These are phyloP conservation scores for Pyrenochaeta sp. DNA, from an alignment of 2,329 filamentous ascomycete genomes.

Conservation along the genomic window DNA sequence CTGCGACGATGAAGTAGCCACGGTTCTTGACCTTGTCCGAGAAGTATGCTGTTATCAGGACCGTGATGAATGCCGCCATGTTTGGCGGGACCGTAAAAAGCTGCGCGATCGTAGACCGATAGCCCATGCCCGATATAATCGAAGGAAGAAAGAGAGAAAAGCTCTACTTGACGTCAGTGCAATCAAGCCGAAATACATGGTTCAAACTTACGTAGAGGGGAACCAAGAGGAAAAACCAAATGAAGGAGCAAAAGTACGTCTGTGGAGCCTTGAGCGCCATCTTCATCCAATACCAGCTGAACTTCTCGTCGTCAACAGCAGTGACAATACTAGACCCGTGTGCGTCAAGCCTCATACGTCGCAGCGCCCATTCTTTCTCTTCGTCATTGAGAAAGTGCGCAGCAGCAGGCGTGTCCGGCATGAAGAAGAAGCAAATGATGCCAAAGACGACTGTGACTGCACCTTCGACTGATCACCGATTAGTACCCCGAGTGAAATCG, in stretches of 20 bases:
- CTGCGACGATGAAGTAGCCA: constrained; percentile 61
- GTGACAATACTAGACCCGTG: constrained; percentile 29
- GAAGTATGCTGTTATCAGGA: constrained; percentile 51
- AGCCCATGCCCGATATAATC: constrained; percentile 50
- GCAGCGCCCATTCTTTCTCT: constrained; percentile 35
- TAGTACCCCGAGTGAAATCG: background rate
- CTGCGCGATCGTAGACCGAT: constrained; percentile 50
- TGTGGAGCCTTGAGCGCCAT: constrained; percentile 41
- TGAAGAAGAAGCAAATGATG: constrained; percentile 58
- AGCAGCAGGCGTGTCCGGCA: constrained; percentile 58
- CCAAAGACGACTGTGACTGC: constrained; percentile 48
- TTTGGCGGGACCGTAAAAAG: constrained; percentile 51
- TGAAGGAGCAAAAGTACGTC: constrained; percentile 51
- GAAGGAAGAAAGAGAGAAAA: constrained; percentile 53
- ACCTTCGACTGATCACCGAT: constrained; percentile 45
- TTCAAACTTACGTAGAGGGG: constrained; percentile 50
- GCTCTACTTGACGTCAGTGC: constrained; percentile 20
- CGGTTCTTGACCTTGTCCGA: constrained; percentile 54
- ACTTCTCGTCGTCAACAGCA: constrained; percentile 49
- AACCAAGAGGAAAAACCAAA: constrained; percentile 52
- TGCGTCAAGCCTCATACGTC: constrained; percentile 40
- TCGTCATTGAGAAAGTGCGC: constrained; percentile 45
- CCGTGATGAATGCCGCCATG: constrained; percentile 54
- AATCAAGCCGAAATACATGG: background rate
- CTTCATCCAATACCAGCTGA: constrained; percentile 54